Percentiles rank a stretch among this genome's conserved stretches.
phyloP scores from a whole-genome alignment of 192 early-diverging fungal genomes.

The Cetraspora pellucida region DNA sequence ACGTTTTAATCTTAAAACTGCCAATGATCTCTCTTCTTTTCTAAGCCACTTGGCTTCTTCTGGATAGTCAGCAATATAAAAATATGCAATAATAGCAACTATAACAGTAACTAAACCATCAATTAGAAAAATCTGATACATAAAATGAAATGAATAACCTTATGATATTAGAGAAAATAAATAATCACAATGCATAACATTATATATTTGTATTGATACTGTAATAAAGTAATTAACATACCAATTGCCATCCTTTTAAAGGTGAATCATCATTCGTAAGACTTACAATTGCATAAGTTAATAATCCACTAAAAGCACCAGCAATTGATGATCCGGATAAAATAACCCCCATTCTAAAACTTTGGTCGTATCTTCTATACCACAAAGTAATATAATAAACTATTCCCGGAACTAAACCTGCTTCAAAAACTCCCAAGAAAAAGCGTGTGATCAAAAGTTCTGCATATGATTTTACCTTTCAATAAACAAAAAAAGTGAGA shows the following conservation, averaged over 20 bases:
- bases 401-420: conserved; percentile 61
- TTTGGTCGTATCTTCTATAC: conserved; percentile 60
- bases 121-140: conserved; percentile 59
- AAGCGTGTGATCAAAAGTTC: conserved; percentile 57
- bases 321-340: conserved; percentile 57
- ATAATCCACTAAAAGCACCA: conserved; percentile 63
- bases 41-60: conserved; percentile 50
- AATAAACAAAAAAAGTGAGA: neutral
- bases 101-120: conserved; percentile 58
- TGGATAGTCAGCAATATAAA: conserved; percentile 55
- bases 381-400: conserved; percentile 60
- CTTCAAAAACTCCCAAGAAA: conserved; percentile 61
- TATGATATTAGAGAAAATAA: conserved; percentile 29
- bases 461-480: conserved; percentile 32
- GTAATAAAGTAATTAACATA: neutral
- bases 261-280: conserved; percentile 55
- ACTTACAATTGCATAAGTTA: conserved; percentile 64
- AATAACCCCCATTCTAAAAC: conserved; percentile 56
- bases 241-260: conserved; percentile 59
- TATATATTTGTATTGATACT: neutral
- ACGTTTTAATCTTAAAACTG: conserved; percentile 45
- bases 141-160: neutral
- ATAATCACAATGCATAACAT: neutral
- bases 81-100: conserved; percentile 45
- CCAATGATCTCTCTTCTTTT: conserved; percentile 46